These are phyloP conservation scores for Begonia masoniana DNA, from an alignment of 306 rosid genomes.

Conservation along the genomic window DNA sequence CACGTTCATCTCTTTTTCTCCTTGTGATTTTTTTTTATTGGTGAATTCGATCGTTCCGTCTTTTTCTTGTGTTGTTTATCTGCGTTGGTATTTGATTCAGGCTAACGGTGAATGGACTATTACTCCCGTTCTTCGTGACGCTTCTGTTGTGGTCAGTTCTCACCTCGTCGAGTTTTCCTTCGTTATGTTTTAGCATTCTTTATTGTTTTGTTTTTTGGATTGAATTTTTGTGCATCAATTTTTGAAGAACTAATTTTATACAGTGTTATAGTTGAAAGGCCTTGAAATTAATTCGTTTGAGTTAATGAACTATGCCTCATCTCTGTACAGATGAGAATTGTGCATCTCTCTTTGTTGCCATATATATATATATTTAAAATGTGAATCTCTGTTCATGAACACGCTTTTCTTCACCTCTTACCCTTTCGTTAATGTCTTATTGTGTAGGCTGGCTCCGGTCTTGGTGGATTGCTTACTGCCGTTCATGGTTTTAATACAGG, in stretches of 20 bases:
- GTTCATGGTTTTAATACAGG: conserved; percentile 69
- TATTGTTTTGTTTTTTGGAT: too few species aligned
- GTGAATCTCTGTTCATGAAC: neutral
- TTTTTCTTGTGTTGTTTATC: conserved; percentile 1
- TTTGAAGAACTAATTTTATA: too few species aligned
- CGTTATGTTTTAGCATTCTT: neutral
- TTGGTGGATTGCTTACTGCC: conserved; percentile 74
- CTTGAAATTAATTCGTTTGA: too few species aligned
- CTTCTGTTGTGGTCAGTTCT: conserved; percentile 61
- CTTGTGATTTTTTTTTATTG: neutral
- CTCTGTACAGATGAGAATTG: too few species aligned
- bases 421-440: conserved; percentile 3
- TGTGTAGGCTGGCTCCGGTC: conserved; percentile 71
- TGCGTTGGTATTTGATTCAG: conserved; percentile 17
- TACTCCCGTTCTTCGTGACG: conserved; percentile 59
- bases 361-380: too few species aligned
- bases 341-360: neutral
- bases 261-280: too few species aligned
- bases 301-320: too few species aligned
- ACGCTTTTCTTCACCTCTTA: neutral
- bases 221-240: too few species aligned
- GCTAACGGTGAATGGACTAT: conserved; percentile 69
- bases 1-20: neutral
- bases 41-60: neutral
- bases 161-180: neutral